Evolutionary conservation across 1,139 yeast species (phyloP), one percentile per base, ranked within the genome.

Genomic region (Pichia sp.): DNA sequence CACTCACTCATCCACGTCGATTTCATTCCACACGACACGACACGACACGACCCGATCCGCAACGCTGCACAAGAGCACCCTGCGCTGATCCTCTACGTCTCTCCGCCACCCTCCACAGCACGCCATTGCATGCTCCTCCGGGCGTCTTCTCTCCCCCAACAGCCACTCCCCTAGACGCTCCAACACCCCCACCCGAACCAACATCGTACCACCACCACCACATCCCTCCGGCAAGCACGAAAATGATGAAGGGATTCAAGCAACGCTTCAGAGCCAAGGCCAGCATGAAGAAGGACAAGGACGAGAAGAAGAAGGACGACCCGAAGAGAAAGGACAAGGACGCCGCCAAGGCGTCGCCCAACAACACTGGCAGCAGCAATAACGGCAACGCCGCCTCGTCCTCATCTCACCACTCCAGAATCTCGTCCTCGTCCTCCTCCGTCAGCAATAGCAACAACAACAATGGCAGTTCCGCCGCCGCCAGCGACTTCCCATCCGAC

Each of bases 171-270:
- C n/a, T n/a, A n/a, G n/a, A n/a, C n/a, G n/a, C n/a, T n/a, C n/a
- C n/a, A n/a, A n/a, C n/a, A n/a, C n/a, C n/a, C n/a, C n/a, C n/a
- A n/a, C n/a, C n/a, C n/a, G n/a, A n/a, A n/a, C n/a, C n/a, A n/a
- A n/a, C n/a, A n/a, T n/a, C n/a, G n/a, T n/a, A n/a, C n/a, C n/a
- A n/a, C n/a, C n/a, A n/a, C n/a, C n/a, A n/a, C n/a, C n/a, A n/a
- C n/a, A n/a, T n/a, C n/a, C n/a, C n/a, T n/a, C n/a, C n/a, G n/a
- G n/a, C n/a, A n/a, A n/a, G 28, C 28, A 6, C 28, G 28, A 64
- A 56, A 40, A 67, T 67, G 71, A 67, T 67, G 70, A 67, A 65
- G 57, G 70, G 70, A 9, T 66, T 67, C 55, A 67, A 66, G 49
- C 70, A 67, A 53, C 58, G 69, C 52, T 66, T 67, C 49, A 64